Evolutionary conservation across 108 stramenopile species (phyloP).

Genomic region (Aureococcus anophagefferens): DNA sequence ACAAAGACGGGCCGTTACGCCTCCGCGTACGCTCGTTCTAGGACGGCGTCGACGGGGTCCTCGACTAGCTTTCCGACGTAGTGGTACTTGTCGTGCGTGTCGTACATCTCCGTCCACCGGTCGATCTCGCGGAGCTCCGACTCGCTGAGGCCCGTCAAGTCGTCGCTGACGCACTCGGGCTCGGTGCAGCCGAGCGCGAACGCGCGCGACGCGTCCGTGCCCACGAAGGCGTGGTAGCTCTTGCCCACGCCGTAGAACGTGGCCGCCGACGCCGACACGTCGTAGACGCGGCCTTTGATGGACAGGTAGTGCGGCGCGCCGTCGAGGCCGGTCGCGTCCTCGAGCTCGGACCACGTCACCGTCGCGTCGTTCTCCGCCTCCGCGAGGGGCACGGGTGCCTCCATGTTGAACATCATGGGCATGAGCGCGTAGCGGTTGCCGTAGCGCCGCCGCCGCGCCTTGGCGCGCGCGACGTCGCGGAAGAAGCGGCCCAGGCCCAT

Average conservation of each 20-base stretch:
- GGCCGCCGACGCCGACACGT: not conserved
- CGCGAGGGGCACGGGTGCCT: not conserved
- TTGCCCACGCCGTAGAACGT: slow-evolving; percentile 10
- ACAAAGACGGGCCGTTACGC: no score
- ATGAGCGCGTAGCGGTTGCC: not conserved
- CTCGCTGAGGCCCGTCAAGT: not conserved
- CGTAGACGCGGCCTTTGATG: slow-evolving; percentile 11
- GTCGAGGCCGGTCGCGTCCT: not conserved
- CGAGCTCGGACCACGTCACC: not conserved
- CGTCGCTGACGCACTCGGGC: not conserved
- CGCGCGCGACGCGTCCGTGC: slow-evolving; percentile 7
- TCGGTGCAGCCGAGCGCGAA: slow-evolving; percentile 5
- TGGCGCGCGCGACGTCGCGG: not conserved
- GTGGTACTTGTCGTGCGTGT: slow-evolving; percentile 9
- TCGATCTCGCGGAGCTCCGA: not conserved
- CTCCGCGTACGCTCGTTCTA: not conserved
- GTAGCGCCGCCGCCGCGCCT: not conserved
- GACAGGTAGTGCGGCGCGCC: not conserved
- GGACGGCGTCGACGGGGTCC: slow-evolving; percentile 8
- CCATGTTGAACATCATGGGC: not conserved
- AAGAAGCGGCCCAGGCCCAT: not conserved
- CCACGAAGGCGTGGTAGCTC: slow-evolving; percentile 8
- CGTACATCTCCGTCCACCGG: slow-evolving; percentile 12
- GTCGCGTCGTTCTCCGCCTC: not conserved
- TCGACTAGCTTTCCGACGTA: slow-evolving; percentile 8